Conservation (phyloP, 257 asterid genomes). For the Nicotiana otophora region DNA sequence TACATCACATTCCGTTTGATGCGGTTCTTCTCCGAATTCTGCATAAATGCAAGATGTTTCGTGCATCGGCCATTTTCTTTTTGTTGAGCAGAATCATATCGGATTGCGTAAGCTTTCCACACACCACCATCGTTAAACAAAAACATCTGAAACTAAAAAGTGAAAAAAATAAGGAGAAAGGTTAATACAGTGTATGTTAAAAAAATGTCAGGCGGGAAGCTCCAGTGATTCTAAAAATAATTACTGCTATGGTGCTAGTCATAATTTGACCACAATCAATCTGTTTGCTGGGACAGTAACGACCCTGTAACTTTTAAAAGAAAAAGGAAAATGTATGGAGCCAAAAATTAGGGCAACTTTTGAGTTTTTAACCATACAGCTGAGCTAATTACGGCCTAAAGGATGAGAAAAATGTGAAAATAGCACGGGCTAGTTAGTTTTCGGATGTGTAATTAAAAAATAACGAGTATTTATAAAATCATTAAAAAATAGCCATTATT, state of each 20-base stretch:
- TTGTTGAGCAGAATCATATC: no score
- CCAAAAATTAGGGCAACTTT: slow-evolving; percentile 33
- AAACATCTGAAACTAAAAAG: background rate
- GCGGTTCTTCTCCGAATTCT: no score
- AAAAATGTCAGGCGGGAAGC: background rate
- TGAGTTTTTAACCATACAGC: background rate
- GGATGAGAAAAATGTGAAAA: background rate
- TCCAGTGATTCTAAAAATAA: background rate
- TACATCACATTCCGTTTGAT: no score
- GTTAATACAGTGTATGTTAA: background rate
- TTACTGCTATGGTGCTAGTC: background rate
- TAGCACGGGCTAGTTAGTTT: no score
- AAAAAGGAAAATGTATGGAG: background rate
- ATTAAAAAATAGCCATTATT: no score
- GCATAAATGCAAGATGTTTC: no score
- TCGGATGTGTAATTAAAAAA: no score
- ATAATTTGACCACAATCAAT: slow-evolving; percentile 16
- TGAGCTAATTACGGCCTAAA: slow-evolving; percentile 30
- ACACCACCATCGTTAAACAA: no score
- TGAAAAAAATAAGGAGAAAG: no score
- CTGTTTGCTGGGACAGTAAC: background rate
- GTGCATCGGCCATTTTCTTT: no score
- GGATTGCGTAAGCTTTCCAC: no score
- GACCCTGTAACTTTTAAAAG: background rate
- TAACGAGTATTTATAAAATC: no score